Evolutionary conservation across 2,329 filamentous ascomycete genomes (phyloP), one percentile per base, ranked within the genome.

Genomic region (Elsinoe necatrix): DNA sequence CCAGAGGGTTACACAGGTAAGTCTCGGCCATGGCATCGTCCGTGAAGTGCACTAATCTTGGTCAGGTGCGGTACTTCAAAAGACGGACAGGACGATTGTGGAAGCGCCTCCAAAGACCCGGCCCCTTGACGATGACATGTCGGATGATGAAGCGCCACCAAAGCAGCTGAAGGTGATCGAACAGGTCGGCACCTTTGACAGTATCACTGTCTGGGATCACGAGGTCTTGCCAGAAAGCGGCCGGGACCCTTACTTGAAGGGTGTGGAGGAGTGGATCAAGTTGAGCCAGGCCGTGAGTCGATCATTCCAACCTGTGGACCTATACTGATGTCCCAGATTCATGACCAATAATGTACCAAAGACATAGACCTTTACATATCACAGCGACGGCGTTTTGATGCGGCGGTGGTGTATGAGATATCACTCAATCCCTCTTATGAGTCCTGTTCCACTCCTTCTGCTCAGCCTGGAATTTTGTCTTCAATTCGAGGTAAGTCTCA

Each of bases 181-280:
- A 52, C 75, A 81, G 42, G 75, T 83, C 18, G 83, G 82, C 1
- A 77, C 77, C 14, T 96, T 96, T 66, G 82, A 89, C 5, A 77
- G 86, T 56, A 69, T 95, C 52, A 72, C 89, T 2, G 78, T 95
- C n/a, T 97, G 91, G 91, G 84, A 81, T 0, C 90, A 95, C 68
- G 90, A 93, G 62, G 70, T 73, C 0, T 64, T 81, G 51, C 83
- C 83, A 4, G 82, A 85, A 59, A 76, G 77, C 0, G 75, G 76
- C 25, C 72, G 73, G 4, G 89, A 95, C 70, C 75, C 80, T 1
- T 93, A 89, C 67, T 75, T 88, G 3, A 85, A 86, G 67, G 83
- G 85, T 0, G 73, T 95, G 42, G 80, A 85, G 62, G 90, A 95
- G 70, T 95, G 90, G 89, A 75, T 95, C 57, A 75, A 76, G 9